Conservation (phyloP, 306 rosid species). For the Leucaena leucocephala region DNA sequence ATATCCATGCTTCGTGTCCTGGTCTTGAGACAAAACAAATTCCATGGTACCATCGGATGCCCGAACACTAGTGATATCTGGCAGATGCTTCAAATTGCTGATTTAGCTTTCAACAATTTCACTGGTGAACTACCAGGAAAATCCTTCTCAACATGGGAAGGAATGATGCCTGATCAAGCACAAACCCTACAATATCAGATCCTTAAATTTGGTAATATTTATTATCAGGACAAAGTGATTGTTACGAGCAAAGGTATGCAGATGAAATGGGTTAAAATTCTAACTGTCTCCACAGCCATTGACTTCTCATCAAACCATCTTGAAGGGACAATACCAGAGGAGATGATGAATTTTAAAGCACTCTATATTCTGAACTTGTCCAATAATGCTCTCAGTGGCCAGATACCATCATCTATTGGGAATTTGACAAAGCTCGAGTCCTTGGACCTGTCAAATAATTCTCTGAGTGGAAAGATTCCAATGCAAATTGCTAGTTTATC, state of each 20-base stretch:
- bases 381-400: conserved; percentile 46
- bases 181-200: conserved; percentile 2
- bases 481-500: conserved; percentile 16
- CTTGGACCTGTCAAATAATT: conserved; percentile 54
- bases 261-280: conserved; percentile 43
- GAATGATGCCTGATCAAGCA: conserved; percentile 41
- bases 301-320: conserved; percentile 58
- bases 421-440: conserved; percentile 51
- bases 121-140: conserved; percentile 36
- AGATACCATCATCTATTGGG: conserved; percentile 46
- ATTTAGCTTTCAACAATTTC: conserved; percentile 51
- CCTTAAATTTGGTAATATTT: neutral
- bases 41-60: conserved; percentile 44
- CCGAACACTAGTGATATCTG: conserved; percentile 20
- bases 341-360: conserved; percentile 42
- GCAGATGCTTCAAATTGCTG: conserved; percentile 51
- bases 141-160: conserved; percentile 44
- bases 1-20: conserved; percentile 48
- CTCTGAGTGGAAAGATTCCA: conserved; percentile 49
- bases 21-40: conserved; percentile 45
- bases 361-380: conserved; percentile 53
- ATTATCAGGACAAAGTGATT: conserved; percentile 50
- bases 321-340: conserved; percentile 50
- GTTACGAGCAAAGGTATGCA: conserved; percentile 44
- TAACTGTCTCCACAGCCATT: conserved; percentile 41